Conservation (phyloP, 2,329 filamentous ascomycete species). For the Diaporthe amygdali region DNA sequence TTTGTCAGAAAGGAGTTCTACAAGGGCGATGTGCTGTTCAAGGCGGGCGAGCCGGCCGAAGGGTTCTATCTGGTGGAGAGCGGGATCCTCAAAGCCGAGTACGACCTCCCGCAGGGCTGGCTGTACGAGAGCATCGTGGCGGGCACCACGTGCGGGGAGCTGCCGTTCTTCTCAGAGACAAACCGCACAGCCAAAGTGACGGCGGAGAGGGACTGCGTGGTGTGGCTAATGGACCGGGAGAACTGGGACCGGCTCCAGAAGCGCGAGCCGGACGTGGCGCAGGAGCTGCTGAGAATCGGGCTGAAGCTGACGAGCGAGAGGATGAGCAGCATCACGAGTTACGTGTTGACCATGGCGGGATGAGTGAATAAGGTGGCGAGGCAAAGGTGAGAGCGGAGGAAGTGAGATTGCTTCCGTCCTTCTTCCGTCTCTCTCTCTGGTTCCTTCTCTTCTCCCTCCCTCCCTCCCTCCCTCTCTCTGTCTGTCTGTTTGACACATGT, state of each 20-base stretch:
- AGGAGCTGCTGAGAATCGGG: slow-evolving; percentile 84
- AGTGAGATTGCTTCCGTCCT: neutral
- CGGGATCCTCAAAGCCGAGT: slow-evolving; percentile 88
- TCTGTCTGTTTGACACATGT: neutral
- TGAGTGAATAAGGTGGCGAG: slow-evolving; percentile 28
- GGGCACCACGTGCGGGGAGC: slow-evolving; percentile 91
- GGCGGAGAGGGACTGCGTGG: slow-evolving; percentile 80
- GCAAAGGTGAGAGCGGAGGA: too few species aligned
- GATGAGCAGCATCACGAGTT: slow-evolving; percentile 73
- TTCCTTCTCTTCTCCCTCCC: too few species aligned
- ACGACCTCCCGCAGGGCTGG: slow-evolving; percentile 85
- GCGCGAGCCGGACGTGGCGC: slow-evolving; percentile 76
- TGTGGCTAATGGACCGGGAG: slow-evolving; percentile 78
- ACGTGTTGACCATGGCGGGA: slow-evolving; percentile 56
- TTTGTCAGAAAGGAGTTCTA: slow-evolving; percentile 73
- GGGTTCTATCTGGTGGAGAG: slow-evolving; percentile 92
- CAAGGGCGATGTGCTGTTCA: slow-evolving; percentile 77
- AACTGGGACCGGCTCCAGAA: slow-evolving; percentile 76
- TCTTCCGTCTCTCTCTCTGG: neutral
- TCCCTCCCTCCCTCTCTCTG: too few species aligned
- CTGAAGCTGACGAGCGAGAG: slow-evolving; percentile 93
- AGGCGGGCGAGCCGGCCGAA: slow-evolving; percentile 74
- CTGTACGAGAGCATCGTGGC: slow-evolving; percentile 93
- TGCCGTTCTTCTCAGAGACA: slow-evolving; percentile 95
- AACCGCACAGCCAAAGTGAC: slow-evolving; percentile 83